A percentile compares a stretch with the other conserved stretches of the same genome.
Conservation (phyloP, 1,284 basidiomycete species). For the Agaricales sp. region DNA sequence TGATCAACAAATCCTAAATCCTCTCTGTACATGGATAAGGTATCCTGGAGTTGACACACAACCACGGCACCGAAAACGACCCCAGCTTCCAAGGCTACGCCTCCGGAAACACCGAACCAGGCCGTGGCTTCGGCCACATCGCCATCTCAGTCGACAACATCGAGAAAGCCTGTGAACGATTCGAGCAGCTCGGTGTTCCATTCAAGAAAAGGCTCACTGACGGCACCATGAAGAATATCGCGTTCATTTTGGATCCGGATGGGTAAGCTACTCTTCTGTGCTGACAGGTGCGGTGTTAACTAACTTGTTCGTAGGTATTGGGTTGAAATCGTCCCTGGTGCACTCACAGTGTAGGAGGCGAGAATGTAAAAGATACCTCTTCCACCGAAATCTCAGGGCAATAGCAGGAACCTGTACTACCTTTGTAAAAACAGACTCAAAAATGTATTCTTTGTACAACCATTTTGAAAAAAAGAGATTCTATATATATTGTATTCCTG, state of each 20-base stretch:
- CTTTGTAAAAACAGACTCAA: too few species aligned
- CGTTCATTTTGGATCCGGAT: conserved; percentile 87
- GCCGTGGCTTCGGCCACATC: conserved; percentile 77
- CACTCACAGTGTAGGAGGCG: conserved; percentile 10
- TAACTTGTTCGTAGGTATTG: conserved; percentile 18
- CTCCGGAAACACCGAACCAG: conserved; percentile 78
- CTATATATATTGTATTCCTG: too few species aligned
- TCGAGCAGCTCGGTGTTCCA: conserved; percentile 72
- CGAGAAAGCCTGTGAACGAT: conserved; percentile 74
- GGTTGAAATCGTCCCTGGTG: conserved; percentile 19
- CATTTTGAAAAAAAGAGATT: too few species aligned
- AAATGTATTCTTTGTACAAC: too few species aligned
- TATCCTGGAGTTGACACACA: conserved; percentile 82
- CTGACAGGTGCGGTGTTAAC: not conserved
- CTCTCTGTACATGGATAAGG: conserved; percentile 27
- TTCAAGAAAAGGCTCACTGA: conserved; percentile 88
- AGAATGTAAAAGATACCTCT: too few species aligned
- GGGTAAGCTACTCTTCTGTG: conserved; percentile 29
- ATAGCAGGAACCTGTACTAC: too few species aligned
- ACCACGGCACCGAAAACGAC: conserved; percentile 84
- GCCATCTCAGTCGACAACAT: conserved; percentile 81
- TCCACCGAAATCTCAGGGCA: too few species aligned
- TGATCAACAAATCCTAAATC: not conserved
- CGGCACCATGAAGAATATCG: conserved; percentile 79
- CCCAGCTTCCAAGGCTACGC: conserved; percentile 71